Evolutionary conservation across 352 stramenopile genomes (phyloP).

Genomic region (Pythium rhizo-oryzae): DNA sequence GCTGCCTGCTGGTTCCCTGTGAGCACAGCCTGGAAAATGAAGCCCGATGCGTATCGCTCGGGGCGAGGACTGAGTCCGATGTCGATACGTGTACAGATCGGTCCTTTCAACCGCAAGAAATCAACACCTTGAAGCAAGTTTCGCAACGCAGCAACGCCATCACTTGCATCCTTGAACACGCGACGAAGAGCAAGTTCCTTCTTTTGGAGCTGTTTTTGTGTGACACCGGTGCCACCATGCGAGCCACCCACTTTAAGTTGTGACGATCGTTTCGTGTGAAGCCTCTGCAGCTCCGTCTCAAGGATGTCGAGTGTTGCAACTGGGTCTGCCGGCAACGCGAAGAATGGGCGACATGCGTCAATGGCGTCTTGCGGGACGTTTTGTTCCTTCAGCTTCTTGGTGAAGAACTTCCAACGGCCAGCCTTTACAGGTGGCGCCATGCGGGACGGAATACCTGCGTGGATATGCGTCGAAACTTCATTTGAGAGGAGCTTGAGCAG

Average conservation of each 20-base stretch:
- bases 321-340: slow-evolving; percentile 69
- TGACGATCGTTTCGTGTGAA: slow-evolving; percentile 51
- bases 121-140: slow-evolving; percentile 75
- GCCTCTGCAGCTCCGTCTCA: slow-evolving; percentile 63
- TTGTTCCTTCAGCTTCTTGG: slow-evolving; percentile 70
- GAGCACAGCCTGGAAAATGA: slow-evolving; percentile 86
- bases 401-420: slow-evolving; percentile 75
- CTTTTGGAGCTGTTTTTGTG: slow-evolving; percentile 65
- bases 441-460: slow-evolving; percentile 60
- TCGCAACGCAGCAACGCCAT: slow-evolving; percentile 64
- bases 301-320: slow-evolving; percentile 64
- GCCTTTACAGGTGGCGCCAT: slow-evolving; percentile 61
- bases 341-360: slow-evolving; percentile 75
- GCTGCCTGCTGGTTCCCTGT: slow-evolving; percentile 30
- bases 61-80: slow-evolving; percentile 75
- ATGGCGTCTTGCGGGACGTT: slow-evolving; percentile 46
- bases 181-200: slow-evolving; percentile 62
- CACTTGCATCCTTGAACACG: slow-evolving; percentile 68
- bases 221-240: background rate
- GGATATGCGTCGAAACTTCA: slow-evolving; percentile 67
- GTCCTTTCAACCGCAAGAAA: slow-evolving; percentile 57
- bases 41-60: slow-evolving; percentile 77
- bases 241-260: slow-evolving; percentile 25
- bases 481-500: slow-evolving; percentile 80
- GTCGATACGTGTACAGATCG: slow-evolving; percentile 70